Conservation (phyloP, 768 basidiomycete species). For the Macrolepiota dolichaula region DNA sequence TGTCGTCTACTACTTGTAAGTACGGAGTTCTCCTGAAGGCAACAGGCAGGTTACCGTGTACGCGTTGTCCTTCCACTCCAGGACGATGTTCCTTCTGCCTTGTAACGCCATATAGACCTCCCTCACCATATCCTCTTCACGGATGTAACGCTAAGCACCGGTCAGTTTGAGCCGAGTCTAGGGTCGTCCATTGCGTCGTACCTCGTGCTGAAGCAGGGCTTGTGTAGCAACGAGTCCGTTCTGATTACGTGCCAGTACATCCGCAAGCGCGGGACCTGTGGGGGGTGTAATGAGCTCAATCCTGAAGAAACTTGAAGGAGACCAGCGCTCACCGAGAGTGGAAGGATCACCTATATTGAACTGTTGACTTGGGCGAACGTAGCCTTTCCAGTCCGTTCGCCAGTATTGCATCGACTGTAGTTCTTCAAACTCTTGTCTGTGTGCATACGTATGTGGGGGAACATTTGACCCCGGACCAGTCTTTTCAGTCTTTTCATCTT, state of each 20-base stretch:
- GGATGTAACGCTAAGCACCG: slow-evolving; percentile 54
- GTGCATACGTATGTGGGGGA: slow-evolving; percentile 35
- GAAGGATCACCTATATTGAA: slow-evolving; percentile 73
- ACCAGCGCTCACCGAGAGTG: slow-evolving; percentile 49
- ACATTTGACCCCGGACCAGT: background rate
- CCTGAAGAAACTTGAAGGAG: background rate
- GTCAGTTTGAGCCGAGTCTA: background rate
- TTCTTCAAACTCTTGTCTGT: slow-evolving; percentile 58
- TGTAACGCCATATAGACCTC: slow-evolving; percentile 76
- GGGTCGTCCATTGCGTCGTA: slow-evolving; percentile 15
- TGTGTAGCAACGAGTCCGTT: slow-evolving; percentile 30
- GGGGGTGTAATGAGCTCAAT: background rate
- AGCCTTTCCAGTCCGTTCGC: slow-evolving; percentile 60
- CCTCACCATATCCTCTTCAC: slow-evolving; percentile 73
- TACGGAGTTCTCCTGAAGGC: background rate
- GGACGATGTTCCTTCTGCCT: slow-evolving; percentile 61
- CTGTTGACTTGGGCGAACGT: slow-evolving; percentile 33
- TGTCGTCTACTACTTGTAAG: slow-evolving; percentile 33
- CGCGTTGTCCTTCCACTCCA: slow-evolving; percentile 32
- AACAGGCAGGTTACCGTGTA: slow-evolving; percentile 26
- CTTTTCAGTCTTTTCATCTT: background rate
- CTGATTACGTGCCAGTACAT: slow-evolving; percentile 28
- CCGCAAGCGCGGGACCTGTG: slow-evolving; percentile 45
- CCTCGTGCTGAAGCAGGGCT: slow-evolving; percentile 41
- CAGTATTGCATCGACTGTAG: slow-evolving; percentile 70